Evolutionary conservation across 2,329 filamentous ascomycete genomes (phyloP), one percentile per base, ranked within the genome.

Genomic region (Dothidotthia symphoricarpi): DNA sequence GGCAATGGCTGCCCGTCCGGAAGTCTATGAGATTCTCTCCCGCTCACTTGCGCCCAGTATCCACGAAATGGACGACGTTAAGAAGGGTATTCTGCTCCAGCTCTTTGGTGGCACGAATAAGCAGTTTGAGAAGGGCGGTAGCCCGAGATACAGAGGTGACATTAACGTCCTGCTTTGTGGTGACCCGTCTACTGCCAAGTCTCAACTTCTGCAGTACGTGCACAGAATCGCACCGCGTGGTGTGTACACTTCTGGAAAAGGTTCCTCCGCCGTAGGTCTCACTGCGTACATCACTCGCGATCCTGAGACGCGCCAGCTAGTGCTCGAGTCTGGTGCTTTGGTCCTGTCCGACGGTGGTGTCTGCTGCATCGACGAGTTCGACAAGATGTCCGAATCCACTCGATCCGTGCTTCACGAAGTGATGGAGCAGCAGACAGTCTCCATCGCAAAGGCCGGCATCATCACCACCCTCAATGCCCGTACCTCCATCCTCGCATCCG

Each of bases 51-150:
- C 93, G 2, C 93, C 93, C 11, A 96, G 90, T 43, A 85, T 98
- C 59, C 96, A 94, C 71, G 93, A 98, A 69, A 86, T 95, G 83
- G 93, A 98, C 53, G 93, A 98, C 59, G 89, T 97, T 31, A 98
- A 98, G 76, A 98, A 98, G 71, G 93, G 93, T 9, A 96, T 98
- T 45, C 75, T 98, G 9, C 81, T 98, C 3, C 93, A 98, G 61
- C 80, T 98, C 27, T 98, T 98, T 63, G 91, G 93, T 25, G 93
- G 93, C 39, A 95, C 93, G 24, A 98, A 98, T 75, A 98, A 98
- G 72, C 88, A 87, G 1, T 98, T 98, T 67, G 81, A 95, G 42
- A 97, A 96, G 69, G 93, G 93, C 39, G 93, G 90, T 41, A 95
- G 87, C 60, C 93, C 93, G 6, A 90, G 86, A 57, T 98, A 98